Evolutionary conservation across 163 green algal genomes (phyloP), one percentile per base, ranked within the genome.

Genomic region (Chlorella variabilis): DNA sequence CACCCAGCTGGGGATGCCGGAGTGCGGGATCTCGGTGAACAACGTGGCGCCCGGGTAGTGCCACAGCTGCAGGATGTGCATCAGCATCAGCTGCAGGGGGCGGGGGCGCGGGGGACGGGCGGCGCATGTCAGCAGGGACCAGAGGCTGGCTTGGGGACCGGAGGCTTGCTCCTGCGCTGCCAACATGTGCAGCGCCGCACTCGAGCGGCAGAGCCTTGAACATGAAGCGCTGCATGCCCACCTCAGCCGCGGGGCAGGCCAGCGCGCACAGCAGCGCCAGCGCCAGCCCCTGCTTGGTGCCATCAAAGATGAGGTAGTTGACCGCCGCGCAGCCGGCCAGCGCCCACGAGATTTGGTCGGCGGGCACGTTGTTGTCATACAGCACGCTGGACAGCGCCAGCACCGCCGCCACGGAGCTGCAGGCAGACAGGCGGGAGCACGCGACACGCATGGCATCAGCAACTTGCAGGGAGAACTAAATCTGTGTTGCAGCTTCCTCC

Each of bases 1-100:
- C 39, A 81, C 75, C 54, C 71, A 85, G 29, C 39, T 54, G 11
- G 54, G 48, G 61, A 80, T 87, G 54, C 69, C 78, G 4, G 51
- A 71, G 73, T 80, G 73, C 36, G 73, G 73, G 73, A 80, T 80
- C 73, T 80, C 73, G 13, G 73, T 80, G 59, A 74, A 66, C 15
- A 91, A n/a, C 59, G 90, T 83, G 18, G 88, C 85, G 39, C 80
- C 65, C 0, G 80, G 82, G 84, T 95, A 95, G 77, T 94, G 90
- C 92, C 92, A 95, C 34, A 90, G 71, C 21, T 81, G 70, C 4
- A 90, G 70, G 4, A 83, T 41, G 31, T 88, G 51, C 71, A 93
- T 91, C 42, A 95, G 83, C 63, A 94, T 42, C 17, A 93, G 41
- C 87, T 93, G 90, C 13, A 73, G 71, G 11, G 83, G 38, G 62